A percentile compares a stretch with the other conserved stretches of the same genome.
phyloP scores from a whole-genome alignment of 805 yeast species.

The Sugiyamaella chiloensis region DNA sequence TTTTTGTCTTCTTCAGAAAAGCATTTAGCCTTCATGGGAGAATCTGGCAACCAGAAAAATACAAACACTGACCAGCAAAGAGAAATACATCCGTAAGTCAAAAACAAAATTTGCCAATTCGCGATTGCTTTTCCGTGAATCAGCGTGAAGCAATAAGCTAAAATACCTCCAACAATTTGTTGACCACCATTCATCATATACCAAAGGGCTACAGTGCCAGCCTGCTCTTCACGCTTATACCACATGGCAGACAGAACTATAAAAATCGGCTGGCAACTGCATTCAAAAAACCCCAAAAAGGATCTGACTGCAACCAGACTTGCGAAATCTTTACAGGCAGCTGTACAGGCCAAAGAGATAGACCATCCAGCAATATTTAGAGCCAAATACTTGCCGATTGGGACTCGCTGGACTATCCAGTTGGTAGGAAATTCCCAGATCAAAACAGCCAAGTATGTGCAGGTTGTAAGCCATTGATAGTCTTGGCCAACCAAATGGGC shows the following conservation, averaged over 20 bases:
- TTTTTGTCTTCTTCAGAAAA: slow-evolving; percentile 23
- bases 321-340: slow-evolving; percentile 40
- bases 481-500: slow-evolving; percentile 33
- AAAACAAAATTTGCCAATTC: slow-evolving; percentile 47
- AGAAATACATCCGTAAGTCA: not conserved
- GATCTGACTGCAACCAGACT: slow-evolving; percentile 48
- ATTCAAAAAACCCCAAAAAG: slow-evolving; percentile 50
- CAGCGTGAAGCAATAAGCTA: slow-evolving; percentile 44
- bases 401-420: slow-evolving; percentile 35
- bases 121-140: slow-evolving; percentile 31
- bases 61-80: slow-evolving; percentile 23
- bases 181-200: slow-evolving; percentile 44
- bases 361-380: slow-evolving; percentile 20
- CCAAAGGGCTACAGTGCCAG: slow-evolving; percentile 42
- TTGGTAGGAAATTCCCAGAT: slow-evolving; percentile 43
- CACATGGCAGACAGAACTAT: slow-evolving; percentile 55
- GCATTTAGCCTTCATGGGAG: slow-evolving; percentile 23
- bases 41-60: slow-evolving; percentile 19
- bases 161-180: slow-evolving; percentile 43
- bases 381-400: slow-evolving; percentile 20
- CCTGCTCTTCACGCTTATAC: slow-evolving; percentile 48
- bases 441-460: slow-evolving; percentile 46
- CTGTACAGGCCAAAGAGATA: slow-evolving; percentile 17
- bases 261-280: slow-evolving; percentile 55
- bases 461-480: slow-evolving; percentile 43